These are phyloP conservation scores for Physcomitrium patens DNA, from an alignment of 225 moss, liverwort and hornwort genomes.

Conservation along the genomic window DNA sequence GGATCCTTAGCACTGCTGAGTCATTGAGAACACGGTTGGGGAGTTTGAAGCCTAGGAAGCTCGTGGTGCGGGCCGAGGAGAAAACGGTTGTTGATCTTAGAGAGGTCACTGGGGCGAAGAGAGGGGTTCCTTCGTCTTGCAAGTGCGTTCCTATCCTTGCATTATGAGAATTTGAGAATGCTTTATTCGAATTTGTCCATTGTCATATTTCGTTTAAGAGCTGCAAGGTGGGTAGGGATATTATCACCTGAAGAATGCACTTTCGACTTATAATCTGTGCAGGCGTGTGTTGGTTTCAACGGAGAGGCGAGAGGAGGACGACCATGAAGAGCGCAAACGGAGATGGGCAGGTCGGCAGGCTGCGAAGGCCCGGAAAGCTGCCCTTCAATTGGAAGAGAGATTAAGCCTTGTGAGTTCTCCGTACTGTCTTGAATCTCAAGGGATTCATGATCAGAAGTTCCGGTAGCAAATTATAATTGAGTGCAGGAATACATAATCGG, in stretches of 20 bases:
- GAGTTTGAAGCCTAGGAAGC: constrained; percentile 1
- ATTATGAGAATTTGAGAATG: not conserved
- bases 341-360: constrained; percentile 49
- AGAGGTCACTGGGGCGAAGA: constrained; percentile 9
- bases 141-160: constrained; percentile 30
- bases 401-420: constrained; percentile 66
- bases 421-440: not conserved
- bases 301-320: constrained; percentile 63
- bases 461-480: not conserved
- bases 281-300: constrained; percentile 44
- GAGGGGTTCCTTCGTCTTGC: constrained; percentile 22
- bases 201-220: not conserved
- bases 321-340: constrained; percentile 56
- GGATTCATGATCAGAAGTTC: not conserved
- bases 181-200: not conserved
- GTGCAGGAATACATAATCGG: constrained; percentile 1
- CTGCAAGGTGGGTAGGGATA: not conserved
- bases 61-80: constrained; percentile 28
- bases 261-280: constrained; percentile 25
- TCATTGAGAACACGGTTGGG: constrained; percentile 12
- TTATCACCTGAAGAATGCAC: constrained; percentile 6
- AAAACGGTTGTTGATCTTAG: constrained; percentile 1
- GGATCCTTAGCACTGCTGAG: not conserved
- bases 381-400: constrained; percentile 64
- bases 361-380: constrained; percentile 44